Conservation (phyloP, 305 asterid species). For the Fraxinus sp. region DNA sequence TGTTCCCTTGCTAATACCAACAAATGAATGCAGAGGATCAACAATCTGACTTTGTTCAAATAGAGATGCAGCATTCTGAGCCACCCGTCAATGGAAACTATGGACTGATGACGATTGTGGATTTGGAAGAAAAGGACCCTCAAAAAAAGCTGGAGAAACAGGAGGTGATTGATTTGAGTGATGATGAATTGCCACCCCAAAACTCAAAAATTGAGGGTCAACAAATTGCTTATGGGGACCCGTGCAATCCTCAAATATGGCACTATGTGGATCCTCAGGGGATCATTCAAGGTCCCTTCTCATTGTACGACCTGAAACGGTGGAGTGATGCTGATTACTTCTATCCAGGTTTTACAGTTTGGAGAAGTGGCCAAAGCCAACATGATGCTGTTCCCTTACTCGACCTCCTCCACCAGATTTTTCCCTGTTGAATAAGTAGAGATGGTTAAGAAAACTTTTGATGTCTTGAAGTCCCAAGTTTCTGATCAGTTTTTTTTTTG, state of each 20-base stretch:
- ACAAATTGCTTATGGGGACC: constrained; percentile 4
- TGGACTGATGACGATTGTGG: not conserved
- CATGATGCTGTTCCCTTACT: constrained; percentile 42
- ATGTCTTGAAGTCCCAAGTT: not conserved
- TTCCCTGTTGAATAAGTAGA: not conserved
- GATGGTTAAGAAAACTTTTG: not conserved
- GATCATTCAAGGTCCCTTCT: constrained; percentile 62
- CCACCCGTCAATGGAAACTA: not conserved
- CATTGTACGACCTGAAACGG: constrained; percentile 36
- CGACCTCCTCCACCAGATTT: constrained; percentile 36
- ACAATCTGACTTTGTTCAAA: constrained; percentile 18
- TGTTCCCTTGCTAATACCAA: constrained; percentile 2
- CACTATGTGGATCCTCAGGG: constrained; percentile 31
- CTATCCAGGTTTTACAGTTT: constrained; percentile 34
- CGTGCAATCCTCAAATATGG: constrained; percentile 38
- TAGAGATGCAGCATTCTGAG: not conserved
- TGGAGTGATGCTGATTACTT: constrained; percentile 72
- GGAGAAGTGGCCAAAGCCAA: constrained; percentile 20
- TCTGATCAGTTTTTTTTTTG: not conserved
- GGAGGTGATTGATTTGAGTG: constrained; percentile 52
- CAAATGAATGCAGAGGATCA: constrained; percentile 27
- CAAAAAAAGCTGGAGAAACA: constrained; percentile 15
- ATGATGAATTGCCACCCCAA: constrained; percentile 47
- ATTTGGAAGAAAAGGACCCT: constrained; percentile 14
- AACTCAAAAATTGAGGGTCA: not conserved